Evolutionary conservation across 306 rosid species (phyloP).

Genomic region (Medicago arabica): DNA sequence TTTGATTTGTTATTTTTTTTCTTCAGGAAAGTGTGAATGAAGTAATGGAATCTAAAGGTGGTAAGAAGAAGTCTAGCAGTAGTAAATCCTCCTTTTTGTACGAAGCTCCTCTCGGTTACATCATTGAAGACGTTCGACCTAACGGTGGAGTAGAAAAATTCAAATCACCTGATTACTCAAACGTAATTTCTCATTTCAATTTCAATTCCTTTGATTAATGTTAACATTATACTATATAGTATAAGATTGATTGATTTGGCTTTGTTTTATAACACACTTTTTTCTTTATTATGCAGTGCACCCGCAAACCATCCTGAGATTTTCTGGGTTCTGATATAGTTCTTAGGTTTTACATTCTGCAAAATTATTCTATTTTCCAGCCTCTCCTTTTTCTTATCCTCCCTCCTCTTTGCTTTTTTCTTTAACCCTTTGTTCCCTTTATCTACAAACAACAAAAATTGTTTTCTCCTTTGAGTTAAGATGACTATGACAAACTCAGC

Average conservation of each 20-base stretch:
- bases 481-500: slow-evolving; percentile 75
- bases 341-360: slow-evolving; percentile 39
- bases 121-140: slow-evolving; percentile 96
- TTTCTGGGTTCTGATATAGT: slow-evolving; percentile 32
- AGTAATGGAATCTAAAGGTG: slow-evolving; percentile 93
- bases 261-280: background rate
- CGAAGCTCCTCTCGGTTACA: slow-evolving; percentile 97
- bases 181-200: slow-evolving; percentile 56
- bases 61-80: slow-evolving; percentile 88
- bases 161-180: slow-evolving; percentile 99
- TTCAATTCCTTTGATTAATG: slow-evolving; percentile 5
- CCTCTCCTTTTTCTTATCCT: background rate
- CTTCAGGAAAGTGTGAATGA: slow-evolving; percentile 60
- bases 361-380: slow-evolving; percentile 7
- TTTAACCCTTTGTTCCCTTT: slow-evolving; percentile 12
- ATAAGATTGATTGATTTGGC: background rate
- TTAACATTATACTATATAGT: background rate
- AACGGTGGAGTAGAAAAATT: slow-evolving; percentile 97
- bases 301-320: slow-evolving; percentile 89
- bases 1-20: background rate
- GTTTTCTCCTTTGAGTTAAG: slow-evolving; percentile 34
- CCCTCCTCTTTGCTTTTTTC: background rate
- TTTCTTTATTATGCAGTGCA: slow-evolving; percentile 71
- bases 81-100: slow-evolving; percentile 66
- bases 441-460: slow-evolving; percentile 23